Conservation (phyloP, 2,329 filamentous ascomycete species). For the Cladosporium sp. region DNA sequence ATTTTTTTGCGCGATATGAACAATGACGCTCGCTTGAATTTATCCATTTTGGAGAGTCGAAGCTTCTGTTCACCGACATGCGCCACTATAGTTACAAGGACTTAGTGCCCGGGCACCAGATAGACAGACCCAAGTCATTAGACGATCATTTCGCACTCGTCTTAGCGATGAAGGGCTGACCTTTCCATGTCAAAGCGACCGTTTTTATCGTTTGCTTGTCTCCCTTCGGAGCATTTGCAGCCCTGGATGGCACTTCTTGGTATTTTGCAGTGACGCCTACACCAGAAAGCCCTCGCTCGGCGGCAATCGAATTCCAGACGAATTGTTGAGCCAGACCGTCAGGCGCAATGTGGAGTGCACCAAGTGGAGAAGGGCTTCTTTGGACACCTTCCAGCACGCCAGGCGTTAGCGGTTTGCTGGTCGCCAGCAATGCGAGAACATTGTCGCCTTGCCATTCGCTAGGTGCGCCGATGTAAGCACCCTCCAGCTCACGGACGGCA, state of each 20-base stretch:
- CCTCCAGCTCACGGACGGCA: slow-evolving; percentile 71
- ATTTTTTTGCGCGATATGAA: neutral
- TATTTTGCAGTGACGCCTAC: slow-evolving; percentile 27
- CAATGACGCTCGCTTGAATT: no score
- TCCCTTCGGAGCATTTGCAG: neutral
- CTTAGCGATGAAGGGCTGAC: slow-evolving; percentile 17
- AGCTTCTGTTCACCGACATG: neutral
- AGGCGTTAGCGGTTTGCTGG: slow-evolving; percentile 66
- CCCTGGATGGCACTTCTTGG: neutral
- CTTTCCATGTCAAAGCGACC: slow-evolving; percentile 28
- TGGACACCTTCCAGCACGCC: slow-evolving; percentile 71
- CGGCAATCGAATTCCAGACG: slow-evolving; percentile 66
- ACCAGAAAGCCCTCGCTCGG: slow-evolving; percentile 59
- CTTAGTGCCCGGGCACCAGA: no score
- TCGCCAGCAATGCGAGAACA: slow-evolving; percentile 68
- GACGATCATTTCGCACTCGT: neutral
- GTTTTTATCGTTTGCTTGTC: slow-evolving; percentile 9
- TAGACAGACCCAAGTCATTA: neutral
- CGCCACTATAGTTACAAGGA: neutral
- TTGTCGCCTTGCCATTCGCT: slow-evolving; percentile 63
- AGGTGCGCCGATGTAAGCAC: slow-evolving; percentile 70
- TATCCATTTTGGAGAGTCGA: no score
- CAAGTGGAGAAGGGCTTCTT: slow-evolving; percentile 65
- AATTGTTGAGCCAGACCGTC: slow-evolving; percentile 62
- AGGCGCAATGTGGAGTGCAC: slow-evolving; percentile 59